Conservation (phyloP, 2,329 filamentous ascomycete species). For the Penicillium sp. region DNA sequence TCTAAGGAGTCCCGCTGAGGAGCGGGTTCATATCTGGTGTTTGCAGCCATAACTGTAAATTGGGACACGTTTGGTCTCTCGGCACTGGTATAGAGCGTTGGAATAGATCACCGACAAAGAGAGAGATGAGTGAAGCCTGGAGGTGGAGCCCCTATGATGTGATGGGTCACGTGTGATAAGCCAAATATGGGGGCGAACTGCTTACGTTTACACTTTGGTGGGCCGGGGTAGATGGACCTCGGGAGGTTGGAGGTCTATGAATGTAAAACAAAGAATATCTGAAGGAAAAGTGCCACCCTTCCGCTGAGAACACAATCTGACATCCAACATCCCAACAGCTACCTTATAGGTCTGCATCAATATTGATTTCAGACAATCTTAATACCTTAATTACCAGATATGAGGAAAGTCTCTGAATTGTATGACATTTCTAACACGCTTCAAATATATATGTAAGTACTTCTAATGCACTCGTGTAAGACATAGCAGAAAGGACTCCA, state of each 20-base stretch:
- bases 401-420: neutral
- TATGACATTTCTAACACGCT: neutral
- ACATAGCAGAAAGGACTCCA: neutral
- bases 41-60: conserved; percentile 54
- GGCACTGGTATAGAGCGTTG: neutral
- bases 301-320: too few relatives aligned
- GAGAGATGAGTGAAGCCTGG: conserved; percentile 5
- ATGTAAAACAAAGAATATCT: too few relatives aligned
- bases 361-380: too few relatives aligned
- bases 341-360: neutral
- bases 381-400: too few relatives aligned
- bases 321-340: too few relatives aligned
- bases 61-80: neutral
- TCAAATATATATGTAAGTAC: neutral
- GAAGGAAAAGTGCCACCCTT: neutral
- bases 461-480: neutral
- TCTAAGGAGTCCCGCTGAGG: conserved; percentile 80
- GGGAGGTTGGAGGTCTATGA: too few relatives aligned
- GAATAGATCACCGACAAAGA: neutral
- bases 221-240: neutral
- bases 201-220: neutral
- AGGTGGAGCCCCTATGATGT: conserved; percentile 2
- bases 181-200: neutral
- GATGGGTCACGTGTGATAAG: conserved; percentile 8
- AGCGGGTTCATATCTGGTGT: conserved; percentile 72